Percentiles rank a stretch among this genome's conserved stretches.
phyloP scores from a whole-genome alignment of 805 yeast species.

The Yarrowia sp. region DNA sequence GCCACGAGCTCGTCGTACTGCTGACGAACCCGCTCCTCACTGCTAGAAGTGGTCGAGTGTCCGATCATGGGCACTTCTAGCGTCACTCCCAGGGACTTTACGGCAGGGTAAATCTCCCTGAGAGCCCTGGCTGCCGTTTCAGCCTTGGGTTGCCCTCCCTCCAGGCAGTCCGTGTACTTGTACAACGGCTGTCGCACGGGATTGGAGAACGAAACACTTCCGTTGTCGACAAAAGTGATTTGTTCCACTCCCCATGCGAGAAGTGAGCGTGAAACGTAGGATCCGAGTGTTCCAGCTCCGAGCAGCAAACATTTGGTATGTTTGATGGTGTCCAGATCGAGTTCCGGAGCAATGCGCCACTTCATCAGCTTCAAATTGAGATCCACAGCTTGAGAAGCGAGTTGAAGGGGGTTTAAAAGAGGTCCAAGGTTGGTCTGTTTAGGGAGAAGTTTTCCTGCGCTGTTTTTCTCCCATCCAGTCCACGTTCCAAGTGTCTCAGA shows the following conservation, averaged over 20 bases:
- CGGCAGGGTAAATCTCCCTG: conserved; percentile 74
- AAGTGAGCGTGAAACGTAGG: conserved; percentile 80
- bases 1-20: conserved; percentile 54
- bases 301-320: conserved; percentile 64
- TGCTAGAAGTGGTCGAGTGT: conserved; percentile 61
- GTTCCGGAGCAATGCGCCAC: conserved; percentile 88
- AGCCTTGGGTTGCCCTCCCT: conserved; percentile 78
- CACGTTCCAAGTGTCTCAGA: conserved; percentile 33
- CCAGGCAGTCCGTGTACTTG: conserved; percentile 72
- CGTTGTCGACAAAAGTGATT: conserved; percentile 87
- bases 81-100: conserved; percentile 57
- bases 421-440: conserved; percentile 79
- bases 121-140: conserved; percentile 70
- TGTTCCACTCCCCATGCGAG: conserved; percentile 93
- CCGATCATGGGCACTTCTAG: conserved; percentile 96
- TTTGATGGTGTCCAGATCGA: conserved; percentile 66
- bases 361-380: conserved; percentile 89
- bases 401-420: conserved; percentile 71
- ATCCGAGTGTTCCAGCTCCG: conserved; percentile 97
- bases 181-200: conserved; percentile 94
- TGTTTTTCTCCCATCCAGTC: conserved; percentile 90
- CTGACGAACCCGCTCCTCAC: conserved; percentile 46
- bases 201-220: conserved; percentile 83
- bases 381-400: conserved; percentile 91
- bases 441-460: conserved; percentile 68